A percentile compares a stretch with the other conserved stretches of the same genome.
phyloP scores from a whole-genome alignment of 2,329 filamentous ascomycete species.

The Aspergillus novofumigatus region DNA sequence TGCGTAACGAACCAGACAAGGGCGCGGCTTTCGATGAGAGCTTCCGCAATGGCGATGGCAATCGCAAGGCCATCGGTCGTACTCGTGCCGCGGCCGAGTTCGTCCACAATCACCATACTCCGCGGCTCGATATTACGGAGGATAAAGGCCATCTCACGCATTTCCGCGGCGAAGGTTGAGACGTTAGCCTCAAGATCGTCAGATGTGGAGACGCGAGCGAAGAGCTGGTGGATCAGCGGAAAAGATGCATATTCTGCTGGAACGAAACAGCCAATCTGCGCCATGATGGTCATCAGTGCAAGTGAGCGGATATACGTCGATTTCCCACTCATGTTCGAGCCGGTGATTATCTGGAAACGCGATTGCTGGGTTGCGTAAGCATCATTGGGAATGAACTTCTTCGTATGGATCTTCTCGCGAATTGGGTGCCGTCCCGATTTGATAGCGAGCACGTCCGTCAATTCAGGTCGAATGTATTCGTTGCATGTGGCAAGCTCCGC shows the following conservation, averaged over 20 bases:
- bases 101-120: conserved; percentile 82
- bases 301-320: conserved; percentile 89
- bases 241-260: conserved; percentile 81
- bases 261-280: conserved; percentile 86
- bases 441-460: conserved; percentile 66
- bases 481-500: conserved; percentile 65
- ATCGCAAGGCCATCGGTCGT: conserved; percentile 85
- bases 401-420: conserved; percentile 65
- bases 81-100: conserved; percentile 86
- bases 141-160: conserved; percentile 95
- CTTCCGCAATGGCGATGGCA: conserved; percentile 84
- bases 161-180: conserved; percentile 90
- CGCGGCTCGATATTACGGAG: conserved; percentile 72
- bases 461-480: conserved; percentile 65
- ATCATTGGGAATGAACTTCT: conserved; percentile 80
- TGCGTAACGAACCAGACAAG: conserved; percentile 93
- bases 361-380: conserved; percentile 76
- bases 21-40: conserved; percentile 71
- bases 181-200: conserved; percentile 87
- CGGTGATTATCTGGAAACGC: conserved; percentile 89
- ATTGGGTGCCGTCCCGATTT: conserved; percentile 75
- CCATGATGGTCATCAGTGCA: conserved; percentile 84
- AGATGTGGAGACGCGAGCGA: conserved; percentile 80
- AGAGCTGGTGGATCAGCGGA: conserved; percentile 74
- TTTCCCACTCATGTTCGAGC: conserved; percentile 98